These are phyloP conservation scores for Posidonia oceanica DNA, from an alignment of 116 monocot species.

Conservation along the genomic window DNA sequence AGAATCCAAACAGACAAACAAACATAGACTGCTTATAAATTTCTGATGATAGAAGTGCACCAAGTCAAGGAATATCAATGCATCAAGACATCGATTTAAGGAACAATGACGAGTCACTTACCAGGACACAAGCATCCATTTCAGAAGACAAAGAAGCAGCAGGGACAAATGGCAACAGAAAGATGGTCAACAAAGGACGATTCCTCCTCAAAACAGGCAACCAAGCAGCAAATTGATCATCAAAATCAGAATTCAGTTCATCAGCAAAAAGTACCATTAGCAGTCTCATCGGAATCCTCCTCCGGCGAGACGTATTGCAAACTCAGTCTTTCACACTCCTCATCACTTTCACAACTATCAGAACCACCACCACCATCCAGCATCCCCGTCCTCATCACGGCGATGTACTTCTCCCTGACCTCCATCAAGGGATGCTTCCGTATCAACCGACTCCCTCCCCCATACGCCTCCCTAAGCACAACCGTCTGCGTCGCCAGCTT, in stretches of 20 bases:
- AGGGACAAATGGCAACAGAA: no score
- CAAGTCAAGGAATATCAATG: no score
- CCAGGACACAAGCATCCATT: no score
- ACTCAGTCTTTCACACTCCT: background rate
- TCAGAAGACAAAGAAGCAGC: no score
- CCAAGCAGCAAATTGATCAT: background rate
- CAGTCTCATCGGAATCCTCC: constrained; percentile 4
- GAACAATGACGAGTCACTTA: no score
- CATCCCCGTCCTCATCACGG: constrained; percentile 37
- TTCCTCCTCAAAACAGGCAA: background rate
- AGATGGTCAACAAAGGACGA: background rate
- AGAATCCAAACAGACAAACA: no score
- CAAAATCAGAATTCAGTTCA: background rate
- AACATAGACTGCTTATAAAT: no score
- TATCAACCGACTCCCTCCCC: constrained; percentile 21
- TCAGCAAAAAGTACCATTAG: background rate
- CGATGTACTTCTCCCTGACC: constrained; percentile 47
- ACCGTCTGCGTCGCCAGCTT: constrained; percentile 73
- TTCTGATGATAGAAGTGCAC: no score
- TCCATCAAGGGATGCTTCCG: constrained; percentile 38
- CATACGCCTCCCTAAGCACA: constrained; percentile 78
- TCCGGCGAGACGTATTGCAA: background rate
- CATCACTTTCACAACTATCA: background rate
- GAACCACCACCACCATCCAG: constrained; percentile 1
- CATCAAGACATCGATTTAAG: no score